These are phyloP conservation scores for Tripidium arundinaceum DNA, from an alignment of 202 grass and related monocot species.

Conservation along the genomic window DNA sequence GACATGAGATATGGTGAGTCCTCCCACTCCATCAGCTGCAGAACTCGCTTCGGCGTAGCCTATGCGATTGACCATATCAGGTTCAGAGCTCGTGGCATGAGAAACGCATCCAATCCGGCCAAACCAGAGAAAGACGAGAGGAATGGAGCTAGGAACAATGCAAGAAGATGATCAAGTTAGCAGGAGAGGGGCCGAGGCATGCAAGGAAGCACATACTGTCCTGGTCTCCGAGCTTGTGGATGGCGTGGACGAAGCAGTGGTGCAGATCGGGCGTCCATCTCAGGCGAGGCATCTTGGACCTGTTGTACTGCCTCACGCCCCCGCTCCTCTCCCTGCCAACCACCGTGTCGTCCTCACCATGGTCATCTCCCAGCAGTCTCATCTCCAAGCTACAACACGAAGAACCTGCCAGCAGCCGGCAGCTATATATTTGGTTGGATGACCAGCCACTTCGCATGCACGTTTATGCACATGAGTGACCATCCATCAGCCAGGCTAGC, in stretches of 20 bases:
- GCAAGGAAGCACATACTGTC: constrained; percentile 47
- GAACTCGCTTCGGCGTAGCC: constrained; percentile 75
- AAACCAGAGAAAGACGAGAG: background rate
- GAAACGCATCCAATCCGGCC: background rate
- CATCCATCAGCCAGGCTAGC: background rate
- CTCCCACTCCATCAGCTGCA: constrained; percentile 67
- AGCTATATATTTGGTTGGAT: background rate
- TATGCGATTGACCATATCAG: background rate
- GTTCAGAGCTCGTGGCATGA: background rate
- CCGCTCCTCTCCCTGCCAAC: constrained; percentile 51
- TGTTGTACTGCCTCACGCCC: constrained; percentile 72
- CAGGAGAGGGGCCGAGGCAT: too few relatives aligned
- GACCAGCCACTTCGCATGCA: constrained; percentile 6
- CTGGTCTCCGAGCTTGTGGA: constrained; percentile 81
- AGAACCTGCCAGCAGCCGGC: background rate
- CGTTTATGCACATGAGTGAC: constrained; percentile 11
- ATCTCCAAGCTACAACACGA: background rate
- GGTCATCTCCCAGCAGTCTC: constrained; percentile 20
- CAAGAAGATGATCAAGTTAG: background rate
- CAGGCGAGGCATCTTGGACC: constrained; percentile 85
- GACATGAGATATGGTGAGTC: constrained; percentile 75
- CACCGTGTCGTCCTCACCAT: constrained; percentile 29
- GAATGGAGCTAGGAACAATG: background rate
- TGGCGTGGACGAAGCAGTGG: constrained; percentile 86
- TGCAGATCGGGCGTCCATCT: constrained; percentile 90